These are phyloP conservation scores for Nakazawaea ishiwadae DNA, from an alignment of 805 yeast genomes.

Conservation along the genomic window DNA sequence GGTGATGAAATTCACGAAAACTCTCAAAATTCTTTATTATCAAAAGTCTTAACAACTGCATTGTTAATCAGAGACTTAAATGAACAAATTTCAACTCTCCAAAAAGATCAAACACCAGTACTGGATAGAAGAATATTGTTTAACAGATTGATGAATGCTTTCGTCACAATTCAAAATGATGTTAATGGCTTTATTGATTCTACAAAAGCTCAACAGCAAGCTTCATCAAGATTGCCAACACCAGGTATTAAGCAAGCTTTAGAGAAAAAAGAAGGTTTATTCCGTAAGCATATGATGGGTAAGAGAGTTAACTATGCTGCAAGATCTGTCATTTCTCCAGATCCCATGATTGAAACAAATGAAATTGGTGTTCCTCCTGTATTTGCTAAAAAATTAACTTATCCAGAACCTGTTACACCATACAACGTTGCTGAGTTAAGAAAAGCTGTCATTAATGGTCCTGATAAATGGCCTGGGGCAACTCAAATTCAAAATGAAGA, in stretches of 20 bases:
- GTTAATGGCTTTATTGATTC: constrained; percentile 93
- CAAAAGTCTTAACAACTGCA: constrained; percentile 76
- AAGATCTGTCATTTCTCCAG: constrained; percentile 98
- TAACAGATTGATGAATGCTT: constrained; percentile 90
- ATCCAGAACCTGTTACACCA: constrained; percentile 96
- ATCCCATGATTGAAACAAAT: constrained; percentile 95
- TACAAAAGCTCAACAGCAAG: constrained; percentile 76
- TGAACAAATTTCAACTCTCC: constrained; percentile 68
- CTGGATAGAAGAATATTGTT: constrained; percentile 76
- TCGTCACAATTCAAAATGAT: constrained; percentile 91
- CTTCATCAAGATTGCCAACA: constrained; percentile 58
- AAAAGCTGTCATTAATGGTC: constrained; percentile 95
- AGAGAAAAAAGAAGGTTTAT: constrained; percentile 97
- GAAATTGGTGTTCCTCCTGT: constrained; percentile 99
- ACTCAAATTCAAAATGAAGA: constrained; percentile 93
- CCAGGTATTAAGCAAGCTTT: constrained; percentile 98
- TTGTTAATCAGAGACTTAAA: constrained; percentile 83
- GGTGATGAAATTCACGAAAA: constrained; percentile 97
- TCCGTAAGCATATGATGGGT: constrained; percentile 99
- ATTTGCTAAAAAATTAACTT: constrained; percentile 90
- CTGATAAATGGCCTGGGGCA: constrained; percentile 99
- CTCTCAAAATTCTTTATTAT: constrained; percentile 82
- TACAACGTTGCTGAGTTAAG: constrained; percentile 87
- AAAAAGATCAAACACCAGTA: constrained; percentile 52
- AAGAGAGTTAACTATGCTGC: constrained; percentile 99